These are phyloP conservation scores for Coemansia sp. DNA, from an alignment of 192 early-diverging fungal genomes.

Conservation along the genomic window DNA sequence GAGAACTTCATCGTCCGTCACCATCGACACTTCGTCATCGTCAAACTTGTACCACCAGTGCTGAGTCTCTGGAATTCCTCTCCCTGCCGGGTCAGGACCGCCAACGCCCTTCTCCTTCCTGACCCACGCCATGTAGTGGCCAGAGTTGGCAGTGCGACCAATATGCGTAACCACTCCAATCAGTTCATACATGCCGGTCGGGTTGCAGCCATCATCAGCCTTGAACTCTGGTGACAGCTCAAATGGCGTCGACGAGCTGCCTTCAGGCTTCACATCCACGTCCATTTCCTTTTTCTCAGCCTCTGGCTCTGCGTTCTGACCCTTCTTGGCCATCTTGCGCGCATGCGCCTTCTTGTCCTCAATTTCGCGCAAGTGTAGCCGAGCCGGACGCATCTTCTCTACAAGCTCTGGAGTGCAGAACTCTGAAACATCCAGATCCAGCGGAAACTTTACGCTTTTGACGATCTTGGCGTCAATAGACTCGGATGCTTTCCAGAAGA, in stretches of 20 bases:
- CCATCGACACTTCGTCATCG: slow-evolving; percentile 88
- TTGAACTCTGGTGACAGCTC: slow-evolving; percentile 69
- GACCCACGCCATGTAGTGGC: slow-evolving; percentile 95
- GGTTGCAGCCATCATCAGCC: slow-evolving; percentile 80
- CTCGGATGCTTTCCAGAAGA: slow-evolving; percentile 89
- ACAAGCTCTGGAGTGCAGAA: slow-evolving; percentile 84
- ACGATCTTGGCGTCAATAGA: slow-evolving; percentile 88
- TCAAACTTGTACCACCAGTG: slow-evolving; percentile 91
- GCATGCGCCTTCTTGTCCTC: slow-evolving; percentile 66
- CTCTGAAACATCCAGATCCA: slow-evolving; percentile 85
- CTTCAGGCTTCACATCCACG: slow-evolving; percentile 14
- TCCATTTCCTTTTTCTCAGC: slow-evolving; percentile 21
- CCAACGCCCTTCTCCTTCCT: slow-evolving; percentile 64
- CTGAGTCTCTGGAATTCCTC: slow-evolving; percentile 29
- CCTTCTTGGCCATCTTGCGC: slow-evolving; percentile 46
- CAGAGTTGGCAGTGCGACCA: slow-evolving; percentile 91
- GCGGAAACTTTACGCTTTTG: slow-evolving; percentile 91
- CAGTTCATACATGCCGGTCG: slow-evolving; percentile 89
- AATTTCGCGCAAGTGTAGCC: slow-evolving; percentile 65
- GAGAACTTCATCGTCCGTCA: slow-evolving; percentile 82
- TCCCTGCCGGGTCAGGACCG: slow-evolving; percentile 47
- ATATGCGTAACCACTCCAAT: slow-evolving; percentile 92
- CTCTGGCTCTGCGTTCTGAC: not conserved
- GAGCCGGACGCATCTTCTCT: slow-evolving; percentile 66
- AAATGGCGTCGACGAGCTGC: slow-evolving; percentile 2